Base-by-base conservation (phyloP, 345 rosid species). In the Pelargonium nanum region DNA sequence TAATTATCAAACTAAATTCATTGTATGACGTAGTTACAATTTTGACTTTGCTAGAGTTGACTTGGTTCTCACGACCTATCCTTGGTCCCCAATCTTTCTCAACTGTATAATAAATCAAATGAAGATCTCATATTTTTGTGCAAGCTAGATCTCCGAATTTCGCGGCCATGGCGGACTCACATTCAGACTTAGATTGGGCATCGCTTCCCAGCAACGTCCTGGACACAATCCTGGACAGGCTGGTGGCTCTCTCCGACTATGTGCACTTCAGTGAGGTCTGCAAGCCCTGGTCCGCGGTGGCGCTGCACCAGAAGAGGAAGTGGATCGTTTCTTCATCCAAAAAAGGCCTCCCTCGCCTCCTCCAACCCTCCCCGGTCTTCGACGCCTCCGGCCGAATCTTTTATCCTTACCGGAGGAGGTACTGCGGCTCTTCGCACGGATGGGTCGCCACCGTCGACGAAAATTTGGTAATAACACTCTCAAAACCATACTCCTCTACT, bases 391-490 rank as follows among this genome's bases (percentile, higher is more conserved):
- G 8, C 23, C 13, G 22, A 15, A 26, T 0, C 13, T 7, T 15
- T 19, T 26, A 24, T 16, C 16, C 58, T 1, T 32, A 26, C 16
- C 20, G 58, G 24, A 56, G 58, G 32, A 28, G 4, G 21, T 62
- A 40, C 25, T 57, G 34, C 34, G 60, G 60, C 6, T 64, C 60
- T 17, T 64, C 60, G 0, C 61, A 56, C 24, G 60, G 67, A 1
- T 64, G 60, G 53, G 51, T 64, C n/a, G 19, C 55, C 10, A 32
- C 55, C 28, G 24, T 64, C 19, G 67, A 64, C 67, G 19, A 40
- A 22, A 19, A 23, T 32, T 17, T 9, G 20, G 34, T 0, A 34
- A 26, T 16, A 55, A 22, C 24, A 16, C 55, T 44, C 32, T 56
- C 16, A 6, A 65, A 22, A 54, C 68, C 1, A 2, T 56, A 9